Base-by-base conservation (phyloP, 176 grass and related monocot species). In the Alloteropsis semialata region DNA sequence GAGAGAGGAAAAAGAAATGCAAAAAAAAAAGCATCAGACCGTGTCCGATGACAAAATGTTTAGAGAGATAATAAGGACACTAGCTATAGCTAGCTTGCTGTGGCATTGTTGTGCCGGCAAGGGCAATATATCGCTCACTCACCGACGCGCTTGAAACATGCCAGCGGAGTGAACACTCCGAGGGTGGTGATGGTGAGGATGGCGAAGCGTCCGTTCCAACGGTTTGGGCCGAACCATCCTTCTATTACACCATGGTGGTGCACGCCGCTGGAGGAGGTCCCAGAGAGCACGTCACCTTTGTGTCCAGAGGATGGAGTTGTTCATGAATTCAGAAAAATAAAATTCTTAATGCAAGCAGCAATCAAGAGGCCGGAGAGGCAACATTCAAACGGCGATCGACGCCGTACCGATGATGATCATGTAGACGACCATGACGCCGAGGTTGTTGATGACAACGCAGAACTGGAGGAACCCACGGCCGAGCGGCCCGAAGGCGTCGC, bases 361-460 rank as follows among this genome's bases (percentile, higher is more conserved):
- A 68, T 13, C 21, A 68, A 68, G 2, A 19, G 17, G 17, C 3
- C 3, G 21, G 42, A 51, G 44, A 66, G 44, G 30, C 30, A 10
- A 68, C 64, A 33, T n/a, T 14, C 30, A 53, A 87, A 19, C 33
- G 36, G 5, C 18, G 63, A 19, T n/a, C 10, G 63, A n/a, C 19
- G 42, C 21, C n/a, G 27, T 93, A 95, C 92, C 92, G 34, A 98
- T 98, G 82, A 98, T 95, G 56, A 98, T 93, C 96, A 95, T 88
- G 92, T 98, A 98, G n/a, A 98, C 92, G 58, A 98, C 92, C 89
- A 98, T 84, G 55, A 98, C 87, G 22, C 96, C 91, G 18, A 93
- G 12, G 80, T 98, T 98, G 84, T 98, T 98, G 38, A 93, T 48
- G 49, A 95, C 57, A 42, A 98, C 87, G 79, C 92, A 98, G 59